A percentile compares a stretch with the other conserved stretches of the same genome.
Conservation (phyloP, 257 asterid genomes). For the Fraxinus anomala region DNA sequence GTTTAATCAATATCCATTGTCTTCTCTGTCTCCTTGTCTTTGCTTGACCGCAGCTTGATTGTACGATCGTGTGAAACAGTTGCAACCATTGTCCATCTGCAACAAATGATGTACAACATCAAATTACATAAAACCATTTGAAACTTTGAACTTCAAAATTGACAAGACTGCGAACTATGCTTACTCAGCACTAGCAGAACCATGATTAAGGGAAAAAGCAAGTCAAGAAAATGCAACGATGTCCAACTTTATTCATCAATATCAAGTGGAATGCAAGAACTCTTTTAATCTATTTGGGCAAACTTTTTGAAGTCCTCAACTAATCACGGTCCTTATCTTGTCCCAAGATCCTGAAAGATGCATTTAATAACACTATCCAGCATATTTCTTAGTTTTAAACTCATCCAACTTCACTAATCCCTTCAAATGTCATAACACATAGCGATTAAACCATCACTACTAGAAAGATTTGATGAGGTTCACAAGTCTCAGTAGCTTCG, state of each 20-base stretch:
- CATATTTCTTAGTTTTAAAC: not conserved
- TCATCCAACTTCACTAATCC: not conserved
- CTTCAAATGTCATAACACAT: not conserved
- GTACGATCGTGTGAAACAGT: slow-evolving; percentile 97
- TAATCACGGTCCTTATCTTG: not conserved
- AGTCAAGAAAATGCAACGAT: not conserved
- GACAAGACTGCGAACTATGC: not conserved
- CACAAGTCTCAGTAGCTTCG: not conserved
- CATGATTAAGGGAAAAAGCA: not conserved
- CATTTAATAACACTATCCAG: no score
- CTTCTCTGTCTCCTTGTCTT: slow-evolving; percentile 59
- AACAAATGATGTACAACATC: slow-evolving; percentile 5
- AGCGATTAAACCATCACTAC: not conserved
- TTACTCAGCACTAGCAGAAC: not conserved
- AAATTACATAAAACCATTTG: not conserved
- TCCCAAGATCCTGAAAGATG: not conserved
- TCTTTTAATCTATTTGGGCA: not conserved
- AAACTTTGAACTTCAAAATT: not conserved
- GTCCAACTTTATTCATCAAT: not conserved
- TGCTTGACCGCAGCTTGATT: slow-evolving; percentile 80
- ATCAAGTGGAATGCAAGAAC: not conserved
- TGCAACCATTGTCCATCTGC: slow-evolving; percentile 77
- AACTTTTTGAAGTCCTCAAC: not conserved
- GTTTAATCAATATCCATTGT: slow-evolving; percentile 69
- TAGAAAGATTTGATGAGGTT: not conserved